Conservation (phyloP, 106 monocot species). For the Cymbidium sinense region DNA sequence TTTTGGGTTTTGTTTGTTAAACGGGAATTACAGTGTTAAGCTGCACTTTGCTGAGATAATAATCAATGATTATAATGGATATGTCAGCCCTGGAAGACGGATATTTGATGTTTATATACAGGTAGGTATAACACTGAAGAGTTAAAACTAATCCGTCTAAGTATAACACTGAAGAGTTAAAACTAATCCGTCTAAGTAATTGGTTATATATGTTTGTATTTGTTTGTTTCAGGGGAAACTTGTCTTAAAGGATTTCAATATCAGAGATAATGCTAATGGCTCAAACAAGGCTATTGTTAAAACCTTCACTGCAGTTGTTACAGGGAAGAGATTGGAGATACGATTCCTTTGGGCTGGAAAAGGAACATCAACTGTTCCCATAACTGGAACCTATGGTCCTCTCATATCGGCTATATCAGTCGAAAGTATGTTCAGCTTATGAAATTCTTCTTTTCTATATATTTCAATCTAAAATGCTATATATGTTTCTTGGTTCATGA, state of each 20-base stretch:
- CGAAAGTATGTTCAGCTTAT: constrained; percentile 30
- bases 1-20: constrained; percentile 22
- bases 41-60: constrained; percentile 53
- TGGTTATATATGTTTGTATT: constrained; percentile 3
- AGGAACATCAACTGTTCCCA: constrained; percentile 65
- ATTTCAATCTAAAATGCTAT: not conserved
- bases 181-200: not conserved
- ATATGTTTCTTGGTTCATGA: not conserved
- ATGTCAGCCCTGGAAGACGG: constrained; percentile 49
- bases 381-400: constrained; percentile 73
- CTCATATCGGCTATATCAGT: constrained; percentile 76
- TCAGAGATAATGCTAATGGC: constrained; percentile 49
- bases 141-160: not conserved
- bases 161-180: not conserved
- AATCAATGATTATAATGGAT: constrained; percentile 45
- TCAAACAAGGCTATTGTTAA: constrained; percentile 40
- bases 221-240: constrained; percentile 39
- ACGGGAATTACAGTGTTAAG: constrained; percentile 28
- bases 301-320: constrained; percentile 36
- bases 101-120: constrained; percentile 73
- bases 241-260: constrained; percentile 69
- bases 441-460: not conserved
- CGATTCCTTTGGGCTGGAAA: constrained; percentile 76
- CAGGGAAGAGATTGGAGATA: constrained; percentile 48
- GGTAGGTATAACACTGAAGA: constrained; percentile 22